Evolutionary conservation across 768 basidiomycete species (phyloP).

Genomic region (Tricholoma matsutake): DNA sequence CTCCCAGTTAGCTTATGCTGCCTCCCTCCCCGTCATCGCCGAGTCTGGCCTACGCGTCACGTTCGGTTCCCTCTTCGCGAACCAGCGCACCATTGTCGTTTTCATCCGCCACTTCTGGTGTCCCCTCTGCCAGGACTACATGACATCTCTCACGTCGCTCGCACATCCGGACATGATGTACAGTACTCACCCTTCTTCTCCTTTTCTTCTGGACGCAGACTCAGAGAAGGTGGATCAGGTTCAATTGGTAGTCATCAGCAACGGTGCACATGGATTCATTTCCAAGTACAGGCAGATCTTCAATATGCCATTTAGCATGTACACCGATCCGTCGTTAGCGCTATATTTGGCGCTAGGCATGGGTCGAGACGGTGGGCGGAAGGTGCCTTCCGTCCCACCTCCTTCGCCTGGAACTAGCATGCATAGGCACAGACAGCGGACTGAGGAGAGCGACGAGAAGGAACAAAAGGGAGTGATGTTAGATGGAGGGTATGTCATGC

Average conservation of each 20-base stretch:
- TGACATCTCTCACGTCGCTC: constrained; percentile 56
- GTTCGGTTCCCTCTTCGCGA: constrained; percentile 66
- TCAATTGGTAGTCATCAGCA: constrained; percentile 71
- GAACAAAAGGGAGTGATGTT: neutral
- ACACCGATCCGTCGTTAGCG: constrained; percentile 70
- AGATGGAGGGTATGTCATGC: constrained; percentile 56
- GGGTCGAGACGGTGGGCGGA: constrained; percentile 25
- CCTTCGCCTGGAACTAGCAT: neutral
- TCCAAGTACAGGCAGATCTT: constrained; percentile 78
- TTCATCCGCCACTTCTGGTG: constrained; percentile 94
- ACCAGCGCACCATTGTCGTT: constrained; percentile 60
- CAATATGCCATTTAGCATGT: constrained; percentile 66
- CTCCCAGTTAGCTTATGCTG: constrained; percentile 58
- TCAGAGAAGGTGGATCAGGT: constrained; percentile 30
- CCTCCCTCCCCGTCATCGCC: constrained; percentile 59
- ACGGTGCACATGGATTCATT: constrained; percentile 76
- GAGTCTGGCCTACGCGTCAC: constrained; percentile 62
- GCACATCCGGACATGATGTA: constrained; percentile 41
- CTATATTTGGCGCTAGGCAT: constrained; percentile 79
- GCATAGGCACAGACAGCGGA: constrained; percentile 4
- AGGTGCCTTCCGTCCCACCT: neutral
- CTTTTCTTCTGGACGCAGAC: constrained; percentile 2
- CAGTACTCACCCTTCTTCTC: constrained; percentile 3
- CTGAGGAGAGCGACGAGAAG: neutral
- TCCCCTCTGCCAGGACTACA: constrained; percentile 84